Conservation (phyloP, 805 yeast species). For the Wickerhamiella azyma region DNA sequence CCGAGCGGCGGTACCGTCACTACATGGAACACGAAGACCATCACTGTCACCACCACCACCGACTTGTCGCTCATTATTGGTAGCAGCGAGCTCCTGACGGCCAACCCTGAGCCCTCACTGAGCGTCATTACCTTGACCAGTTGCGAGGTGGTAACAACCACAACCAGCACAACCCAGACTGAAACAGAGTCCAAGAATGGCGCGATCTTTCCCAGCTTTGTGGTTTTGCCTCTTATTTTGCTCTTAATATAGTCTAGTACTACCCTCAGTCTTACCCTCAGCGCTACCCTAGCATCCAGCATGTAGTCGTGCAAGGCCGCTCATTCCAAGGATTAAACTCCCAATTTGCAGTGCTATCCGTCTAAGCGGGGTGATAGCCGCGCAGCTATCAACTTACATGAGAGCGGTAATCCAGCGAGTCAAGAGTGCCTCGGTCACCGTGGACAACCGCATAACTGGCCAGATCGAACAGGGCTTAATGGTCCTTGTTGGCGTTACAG, state of each 20-base stretch:
- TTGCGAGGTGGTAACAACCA: neutral
- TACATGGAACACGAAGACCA: neutral
- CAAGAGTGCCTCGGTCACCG: slow-evolving; percentile 77
- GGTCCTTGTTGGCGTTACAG: slow-evolving; percentile 73
- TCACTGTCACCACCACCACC: neutral
- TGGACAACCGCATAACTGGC: slow-evolving; percentile 56
- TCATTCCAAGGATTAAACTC: too few species aligned
- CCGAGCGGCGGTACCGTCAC: neutral
- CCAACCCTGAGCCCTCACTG: neutral
- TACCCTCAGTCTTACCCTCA: too few species aligned
- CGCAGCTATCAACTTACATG: slow-evolving; percentile 45
- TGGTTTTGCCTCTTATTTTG: neutral
- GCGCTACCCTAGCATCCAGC: too few species aligned
- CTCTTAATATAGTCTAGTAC: neutral
- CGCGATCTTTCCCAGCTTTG: neutral
- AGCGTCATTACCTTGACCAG: neutral
- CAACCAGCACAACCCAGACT: neutral
- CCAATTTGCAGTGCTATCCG: too few species aligned
- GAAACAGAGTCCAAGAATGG: too few species aligned
- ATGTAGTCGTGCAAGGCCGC: too few species aligned
- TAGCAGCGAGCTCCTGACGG: neutral
- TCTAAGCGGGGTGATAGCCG: too few species aligned
- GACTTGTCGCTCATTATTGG: slow-evolving; percentile 1
- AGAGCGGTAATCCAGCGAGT: slow-evolving; percentile 85
- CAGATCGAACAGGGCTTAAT: slow-evolving; percentile 60